A percentile compares a stretch with the other conserved stretches of the same genome.
These are phyloP conservation scores for Coemansia sp. DNA, from an alignment of 192 early-diverging fungal species.

Conservation along the genomic window DNA sequence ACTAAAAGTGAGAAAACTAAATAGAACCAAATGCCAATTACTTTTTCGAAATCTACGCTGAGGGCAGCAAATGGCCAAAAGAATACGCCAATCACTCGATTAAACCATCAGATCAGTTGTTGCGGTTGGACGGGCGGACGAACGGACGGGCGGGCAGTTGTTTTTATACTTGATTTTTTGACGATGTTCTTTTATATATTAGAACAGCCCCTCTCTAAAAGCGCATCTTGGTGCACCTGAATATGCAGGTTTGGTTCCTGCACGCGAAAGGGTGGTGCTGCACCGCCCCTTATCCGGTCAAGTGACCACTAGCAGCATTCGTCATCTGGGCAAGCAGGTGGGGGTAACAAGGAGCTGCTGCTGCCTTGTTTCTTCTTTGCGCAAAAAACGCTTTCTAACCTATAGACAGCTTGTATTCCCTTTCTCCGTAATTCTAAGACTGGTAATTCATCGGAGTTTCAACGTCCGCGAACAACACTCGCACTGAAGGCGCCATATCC, in stretches of 20 bases:
- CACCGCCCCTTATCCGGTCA: conserved; percentile 25
- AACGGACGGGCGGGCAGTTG: no score
- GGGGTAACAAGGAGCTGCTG: background rate
- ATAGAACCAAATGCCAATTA: no score
- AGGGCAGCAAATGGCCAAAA: no score
- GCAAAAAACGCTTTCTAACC: background rate
- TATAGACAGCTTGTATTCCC: background rate
- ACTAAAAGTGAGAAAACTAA: no score
- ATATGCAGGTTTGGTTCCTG: background rate
- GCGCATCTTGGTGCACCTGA: background rate
- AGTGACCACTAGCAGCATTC: conserved; percentile 7
- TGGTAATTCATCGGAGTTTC: background rate
- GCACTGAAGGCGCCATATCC: background rate
- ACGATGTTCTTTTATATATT: no score
- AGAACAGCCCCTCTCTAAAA: background rate
- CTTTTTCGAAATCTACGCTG: no score
- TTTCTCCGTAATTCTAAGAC: background rate
- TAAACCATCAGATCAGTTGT: no score
- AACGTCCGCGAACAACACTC: background rate
- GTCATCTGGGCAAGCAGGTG: background rate
- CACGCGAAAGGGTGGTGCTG: background rate
- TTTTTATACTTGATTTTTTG: no score
- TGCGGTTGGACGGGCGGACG: no score
- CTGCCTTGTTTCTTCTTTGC: conserved; percentile 5
- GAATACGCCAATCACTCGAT: no score